Conservation (phyloP, 768 basidiomycete genomes). For the Agrocybe chaxingu region DNA sequence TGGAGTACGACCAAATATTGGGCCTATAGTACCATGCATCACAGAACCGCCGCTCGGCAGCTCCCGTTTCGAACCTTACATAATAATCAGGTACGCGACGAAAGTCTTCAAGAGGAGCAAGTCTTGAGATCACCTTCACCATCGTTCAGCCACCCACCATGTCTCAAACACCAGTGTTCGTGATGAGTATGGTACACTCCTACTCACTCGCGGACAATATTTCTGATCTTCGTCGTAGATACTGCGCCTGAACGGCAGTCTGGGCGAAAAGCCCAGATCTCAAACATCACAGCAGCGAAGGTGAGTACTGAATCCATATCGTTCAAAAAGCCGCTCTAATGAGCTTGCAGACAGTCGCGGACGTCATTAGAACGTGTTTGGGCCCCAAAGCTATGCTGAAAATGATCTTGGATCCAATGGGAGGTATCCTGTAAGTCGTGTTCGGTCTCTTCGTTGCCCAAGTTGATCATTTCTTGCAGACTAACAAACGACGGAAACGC, state of each 20-base stretch:
- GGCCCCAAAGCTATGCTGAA: slow-evolving; percentile 99
- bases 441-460: neutral
- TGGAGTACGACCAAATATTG: too few relatives aligned
- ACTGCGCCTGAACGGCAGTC: slow-evolving; percentile 91
- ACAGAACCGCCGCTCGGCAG: too few relatives aligned
- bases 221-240: slow-evolving; percentile 43
- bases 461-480: slow-evolving; percentile 34
- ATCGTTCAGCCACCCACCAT: slow-evolving; percentile 19
- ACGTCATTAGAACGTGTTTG: slow-evolving; percentile 96
- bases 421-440: slow-evolving; percentile 82
- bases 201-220: neutral
- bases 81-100: too few relatives aligned
- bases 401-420: slow-evolving; percentile 99
- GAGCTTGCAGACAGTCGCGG: slow-evolving; percentile 74
- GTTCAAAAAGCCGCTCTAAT: neutral
- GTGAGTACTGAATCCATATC: slow-evolving; percentile 36
- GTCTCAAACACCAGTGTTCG: slow-evolving; percentile 77
- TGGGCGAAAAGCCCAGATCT: slow-evolving; percentile 93
- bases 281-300: slow-evolving; percentile 97
- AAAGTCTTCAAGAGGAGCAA: too few relatives aligned
- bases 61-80: too few relatives aligned
- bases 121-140: too few relatives aligned
- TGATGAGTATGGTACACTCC: slow-evolving; percentile 58
- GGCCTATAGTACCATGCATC: too few relatives aligned
- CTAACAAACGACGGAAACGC: slow-evolving; percentile 99